Evolutionary conservation across 306 rosid genomes (phyloP).

Genomic region (Ammopiptanthus mongolicus): DNA sequence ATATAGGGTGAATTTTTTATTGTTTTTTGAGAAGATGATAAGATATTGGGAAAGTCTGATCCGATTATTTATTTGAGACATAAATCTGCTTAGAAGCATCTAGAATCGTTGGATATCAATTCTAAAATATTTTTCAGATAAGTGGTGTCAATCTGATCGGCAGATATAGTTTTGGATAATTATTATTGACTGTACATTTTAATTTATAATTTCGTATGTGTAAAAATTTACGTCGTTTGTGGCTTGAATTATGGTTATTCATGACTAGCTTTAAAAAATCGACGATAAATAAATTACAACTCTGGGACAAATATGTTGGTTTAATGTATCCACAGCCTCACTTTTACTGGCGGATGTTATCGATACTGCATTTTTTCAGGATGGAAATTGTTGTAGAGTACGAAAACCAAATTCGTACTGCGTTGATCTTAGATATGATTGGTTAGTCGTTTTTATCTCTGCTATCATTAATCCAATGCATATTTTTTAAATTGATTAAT

Average conservation of each 20-base stretch:
- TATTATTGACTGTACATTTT: neutral
- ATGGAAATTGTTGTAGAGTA: no score
- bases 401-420: no score
- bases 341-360: no score
- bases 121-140: neutral
- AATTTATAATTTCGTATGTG: neutral
- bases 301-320: neutral
- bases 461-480: no score
- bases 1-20: neutral
- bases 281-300: no score
- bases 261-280: neutral
- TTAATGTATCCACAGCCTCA: no score
- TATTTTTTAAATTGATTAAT: no score
- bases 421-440: no score
- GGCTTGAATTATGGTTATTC: neutral
- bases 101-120: neutral
- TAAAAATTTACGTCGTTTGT: neutral
- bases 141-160: neutral
- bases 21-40: neutral
- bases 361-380: no score
- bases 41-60: neutral
- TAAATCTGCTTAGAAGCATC: neutral
- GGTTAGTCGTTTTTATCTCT: no score
- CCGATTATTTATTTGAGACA: neutral
- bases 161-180: neutral